Evolutionary conservation across 305 asterid species (phyloP), one percentile per base, ranked within the genome.

Genomic region (Rubia tinctorum): DNA sequence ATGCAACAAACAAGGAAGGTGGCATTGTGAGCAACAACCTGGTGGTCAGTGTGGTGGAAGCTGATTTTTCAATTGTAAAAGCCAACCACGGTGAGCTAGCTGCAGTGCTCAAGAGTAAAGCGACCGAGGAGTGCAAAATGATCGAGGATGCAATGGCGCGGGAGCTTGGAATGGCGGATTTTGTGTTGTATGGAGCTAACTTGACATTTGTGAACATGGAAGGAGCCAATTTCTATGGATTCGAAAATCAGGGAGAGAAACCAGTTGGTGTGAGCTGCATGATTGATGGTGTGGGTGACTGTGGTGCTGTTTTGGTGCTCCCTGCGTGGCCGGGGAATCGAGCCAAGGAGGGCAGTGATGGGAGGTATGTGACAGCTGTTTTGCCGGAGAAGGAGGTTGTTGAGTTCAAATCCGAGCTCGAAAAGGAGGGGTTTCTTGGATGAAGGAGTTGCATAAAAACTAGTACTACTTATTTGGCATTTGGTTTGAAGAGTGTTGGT

Each of bases 101-200:
- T 25, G 14, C 55, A 47, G 42, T 91, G 79, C 67, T 89, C 75
- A 81, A 73, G 43, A 61, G 78, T 22, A 81, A 55, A 42, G 84
- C 79, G 2, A 40, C 37, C 0, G 89, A 89, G 7, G 94, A 88
- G 77, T 73, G 76, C 4, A 22, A 66, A 71, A 75, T 37, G 69
- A 87, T 93, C 42, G 87, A 87, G 7, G 86, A 82, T 44, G 85
- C 80, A 2, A 62, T 91, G 81, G 89, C 82, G 76, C 82, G 76
- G 43, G 92, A 81, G 0, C 44, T 77, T 0, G 95, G 95, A 9
- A 3, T 76, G 80, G 60, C 86, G 0, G 98, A 93, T 77, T 76
- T 87, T 22, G 68, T 88, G 18, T 8, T 91, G 0, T 93, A 89
- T 39, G 98, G 98, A 0, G 94, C 90, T 40, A 90, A 92, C 64